Evolutionary conservation across 2,329 filamentous ascomycete species (phyloP), one percentile per base, ranked within the genome.

Genomic region (Xylariaceae sp.): DNA sequence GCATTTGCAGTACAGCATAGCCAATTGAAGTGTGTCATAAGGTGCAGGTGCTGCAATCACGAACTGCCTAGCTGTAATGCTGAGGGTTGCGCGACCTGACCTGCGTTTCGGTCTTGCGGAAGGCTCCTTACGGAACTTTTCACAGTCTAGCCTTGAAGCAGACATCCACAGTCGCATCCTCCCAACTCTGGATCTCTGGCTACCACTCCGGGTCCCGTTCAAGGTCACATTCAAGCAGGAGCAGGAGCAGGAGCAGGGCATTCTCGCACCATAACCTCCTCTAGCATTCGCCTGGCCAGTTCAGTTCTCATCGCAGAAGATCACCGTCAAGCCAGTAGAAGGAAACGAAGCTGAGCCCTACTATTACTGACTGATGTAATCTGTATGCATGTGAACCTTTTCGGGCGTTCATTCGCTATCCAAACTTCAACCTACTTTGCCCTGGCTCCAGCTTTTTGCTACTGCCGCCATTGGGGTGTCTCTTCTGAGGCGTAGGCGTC

Each of bases 341-440:
- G 44, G 47, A 53, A 11, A 52, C 53, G 45, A 47, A 49, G 53
- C n/a, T 39, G 53, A 17, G 34, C 52, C 56, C 51, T 34, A 51
- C 55, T 55, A 23, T 44, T 42, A 47, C 54, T 53, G 47, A 53
- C 53, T 58, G 62, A 34, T 57, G 35, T 30, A 30, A 30, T 30
- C 23, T 30, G 23, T 56, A 56, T 61, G 61, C 55, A 61, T 57
- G 55, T 48, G 56, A 58, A 63, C 64, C 63, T 64, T 59, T 64
- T 67, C 62, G 57, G 57, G 62, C 56, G 60, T 53, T 60, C 50
- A 56, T 63, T 64, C 62, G 63, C 56, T 63, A 84, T 61, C 81
- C 80, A 76, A 87, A 87, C 48, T 77, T 80, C 71, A 87, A 75
- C 70, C 77, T 84, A 64, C 79, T 84, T 69, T 87, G 84, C 11